Conservation (phyloP, 2,329 filamentous ascomycete species). For the Alternaria infectoria region DNA sequence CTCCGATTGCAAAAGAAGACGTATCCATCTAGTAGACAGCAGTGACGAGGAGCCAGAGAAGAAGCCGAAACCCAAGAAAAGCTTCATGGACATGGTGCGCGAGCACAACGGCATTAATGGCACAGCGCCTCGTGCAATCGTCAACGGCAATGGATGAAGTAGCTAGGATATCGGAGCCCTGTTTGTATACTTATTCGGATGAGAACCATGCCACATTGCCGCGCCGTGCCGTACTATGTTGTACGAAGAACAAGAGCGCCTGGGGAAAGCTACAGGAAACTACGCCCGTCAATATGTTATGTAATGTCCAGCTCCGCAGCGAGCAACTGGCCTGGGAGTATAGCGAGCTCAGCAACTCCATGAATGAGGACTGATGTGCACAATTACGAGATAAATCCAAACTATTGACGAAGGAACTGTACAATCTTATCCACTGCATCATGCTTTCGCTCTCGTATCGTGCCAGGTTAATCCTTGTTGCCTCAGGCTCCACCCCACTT, state of each 20-base stretch:
- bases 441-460: neutral
- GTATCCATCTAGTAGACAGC: conserved; percentile 32
- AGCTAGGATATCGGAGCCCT: neutral
- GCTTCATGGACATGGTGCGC: conserved; percentile 45
- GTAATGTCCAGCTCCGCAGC: neutral
- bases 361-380: conserved; percentile 1
- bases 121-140: conserved; percentile 13
- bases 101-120: conserved; percentile 33
- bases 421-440: neutral
- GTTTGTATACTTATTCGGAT: conserved; percentile 11
- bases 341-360: neutral
- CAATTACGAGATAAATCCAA: conserved; percentile 3
- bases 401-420: neutral
- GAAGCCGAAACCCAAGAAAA: conserved; percentile 42
- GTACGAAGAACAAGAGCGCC: neutral
- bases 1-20: conserved; percentile 33
- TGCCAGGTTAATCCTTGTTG: neutral
- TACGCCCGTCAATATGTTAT: neutral
- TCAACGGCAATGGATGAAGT: conserved; percentile 37
- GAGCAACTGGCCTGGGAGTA: neutral
- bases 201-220: neutral
- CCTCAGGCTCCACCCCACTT: neutral
- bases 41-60: conserved; percentile 28
- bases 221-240: neutral
- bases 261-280: neutral